Evolutionary conservation across 768 basidiomycete species (phyloP).

Genomic region (Mrakia gelida): DNA sequence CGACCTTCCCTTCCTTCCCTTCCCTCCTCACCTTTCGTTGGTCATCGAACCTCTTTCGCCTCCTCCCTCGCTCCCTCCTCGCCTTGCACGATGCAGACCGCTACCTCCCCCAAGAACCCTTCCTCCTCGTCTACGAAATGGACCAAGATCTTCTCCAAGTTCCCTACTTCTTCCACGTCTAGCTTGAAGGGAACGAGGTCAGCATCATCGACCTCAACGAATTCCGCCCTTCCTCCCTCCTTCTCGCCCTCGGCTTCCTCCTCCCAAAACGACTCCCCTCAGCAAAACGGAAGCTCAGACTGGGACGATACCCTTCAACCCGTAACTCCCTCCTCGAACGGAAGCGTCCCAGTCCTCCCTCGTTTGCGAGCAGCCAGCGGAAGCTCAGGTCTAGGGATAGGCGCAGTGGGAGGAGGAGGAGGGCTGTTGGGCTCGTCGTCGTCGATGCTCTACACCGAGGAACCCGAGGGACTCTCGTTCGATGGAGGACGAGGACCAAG

Average conservation of each 20-base stretch:
- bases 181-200: slow-evolving; percentile 39
- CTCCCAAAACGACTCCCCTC: not conserved
- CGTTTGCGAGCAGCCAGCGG: not conserved
- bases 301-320: slow-evolving; percentile 3
- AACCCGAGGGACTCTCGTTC: not conserved
- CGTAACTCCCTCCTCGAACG: not conserved
- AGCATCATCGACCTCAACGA: slow-evolving; percentile 63
- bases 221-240: not conserved
- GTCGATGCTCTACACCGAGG: slow-evolving; percentile 9
- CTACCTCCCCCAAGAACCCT: not conserved
- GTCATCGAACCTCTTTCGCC: not conserved
- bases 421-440: not conserved
- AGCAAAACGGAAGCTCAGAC: slow-evolving; percentile 4
- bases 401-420: not conserved
- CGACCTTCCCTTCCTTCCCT: not conserved
- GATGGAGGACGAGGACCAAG: not conserved
- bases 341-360: not conserved
- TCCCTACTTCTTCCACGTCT: slow-evolving; percentile 57
- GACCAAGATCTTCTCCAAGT: slow-evolving; percentile 29
- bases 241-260: not conserved
- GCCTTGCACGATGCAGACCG: not conserved
- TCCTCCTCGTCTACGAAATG: slow-evolving; percentile 25
- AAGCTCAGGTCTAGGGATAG: not conserved
- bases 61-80: not conserved
- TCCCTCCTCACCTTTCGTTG: not conserved